Evolutionary conservation across 2,329 filamentous ascomycete species (phyloP), one percentile per base, ranked within the genome.

Genomic region (Epichloe typhina): DNA sequence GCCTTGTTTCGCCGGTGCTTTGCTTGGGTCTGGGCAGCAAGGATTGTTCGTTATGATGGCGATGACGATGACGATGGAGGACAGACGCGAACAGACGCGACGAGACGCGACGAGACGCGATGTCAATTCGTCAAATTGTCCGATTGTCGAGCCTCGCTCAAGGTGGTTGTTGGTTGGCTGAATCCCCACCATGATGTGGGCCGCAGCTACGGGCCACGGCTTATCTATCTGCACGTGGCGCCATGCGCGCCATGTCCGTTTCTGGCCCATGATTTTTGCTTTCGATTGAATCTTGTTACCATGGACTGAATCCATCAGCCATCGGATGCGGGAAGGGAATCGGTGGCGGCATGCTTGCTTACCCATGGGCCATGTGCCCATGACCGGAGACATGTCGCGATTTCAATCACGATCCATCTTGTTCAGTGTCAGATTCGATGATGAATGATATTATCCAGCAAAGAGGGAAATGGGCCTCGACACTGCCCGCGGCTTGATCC

Each of bases 101-200:
- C 42, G 21, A 33, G 39, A 50, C 48, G 48, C 41, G 48, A 45
- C 42, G 33, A 45, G 47, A 50, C 47, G 47, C 47, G 47, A 3
- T 15, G 26, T 15, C 4, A 17, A n/a, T 15, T 17, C 35, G 38
- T 43, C 26, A 31, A 9, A 31, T 31, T 31, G 26, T 26, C 26
- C 15, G 1, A 7, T n/a, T 12, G 36, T 11, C 23, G 41, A 33
- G 23, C 19, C 31, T 37, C 44, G 12, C 5, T 6, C 1, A 39
- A 13, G 4, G 31, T 31, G 21, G 36, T 8, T 23, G 35, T 11
- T 39, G 19, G 35, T 39, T 47, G 39, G 36, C 31, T 39, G 38
- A n/a, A n/a, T 36, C 13, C 3, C 21, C n/a, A 15, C 17, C 47
- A 33, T 43, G 39, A 33, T 43, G 39, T 49, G 39, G 19, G 39